Conservation (phyloP, 257 asterid genomes). For the Schizonepeta tenuifolia region DNA sequence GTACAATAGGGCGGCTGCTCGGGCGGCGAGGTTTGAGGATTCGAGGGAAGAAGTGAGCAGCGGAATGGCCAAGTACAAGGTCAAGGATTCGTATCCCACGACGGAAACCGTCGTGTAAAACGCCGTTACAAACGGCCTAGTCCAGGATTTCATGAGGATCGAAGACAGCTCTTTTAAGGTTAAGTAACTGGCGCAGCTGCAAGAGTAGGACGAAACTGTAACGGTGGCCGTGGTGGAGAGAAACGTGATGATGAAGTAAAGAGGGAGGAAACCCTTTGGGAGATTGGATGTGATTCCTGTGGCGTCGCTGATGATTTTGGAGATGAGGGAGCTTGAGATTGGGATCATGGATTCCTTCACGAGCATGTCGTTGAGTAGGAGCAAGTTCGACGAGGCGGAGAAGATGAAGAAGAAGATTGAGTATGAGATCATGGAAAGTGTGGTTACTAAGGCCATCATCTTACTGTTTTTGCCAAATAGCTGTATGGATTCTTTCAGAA, state of each 20-base stretch:
- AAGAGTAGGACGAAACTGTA: conserved; percentile 25
- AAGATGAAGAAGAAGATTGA: conserved; percentile 32
- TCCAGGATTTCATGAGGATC: background rate
- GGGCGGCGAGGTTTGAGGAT: background rate
- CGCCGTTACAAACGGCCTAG: background rate
- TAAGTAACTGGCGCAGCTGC: conserved; percentile 1
- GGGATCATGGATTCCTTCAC: conserved; percentile 28
- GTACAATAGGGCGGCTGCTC: background rate
- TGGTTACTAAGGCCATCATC: conserved; percentile 26
- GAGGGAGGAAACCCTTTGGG: conserved; percentile 6
- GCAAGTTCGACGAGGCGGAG: conserved; percentile 29
- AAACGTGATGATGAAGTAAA: conserved; percentile 19
- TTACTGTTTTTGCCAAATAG: conserved; percentile 39
- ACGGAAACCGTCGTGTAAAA: conserved; percentile 3
- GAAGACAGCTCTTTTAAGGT: conserved; percentile 21
- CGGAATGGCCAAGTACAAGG: background rate
- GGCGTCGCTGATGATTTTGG: conserved; percentile 6
- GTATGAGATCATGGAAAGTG: conserved; percentile 30
- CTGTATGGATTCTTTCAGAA: conserved; percentile 41
- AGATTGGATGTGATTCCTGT: conserved; percentile 12
- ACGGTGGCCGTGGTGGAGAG: conserved; percentile 15
- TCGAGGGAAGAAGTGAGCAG: background rate
- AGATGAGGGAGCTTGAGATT: conserved; percentile 20
- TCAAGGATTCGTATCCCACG: background rate
- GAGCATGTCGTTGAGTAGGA: conserved; percentile 34